These are phyloP conservation scores for Fraxinus nigra DNA, from an alignment of 305 asterid genomes.

Conservation along the genomic window DNA sequence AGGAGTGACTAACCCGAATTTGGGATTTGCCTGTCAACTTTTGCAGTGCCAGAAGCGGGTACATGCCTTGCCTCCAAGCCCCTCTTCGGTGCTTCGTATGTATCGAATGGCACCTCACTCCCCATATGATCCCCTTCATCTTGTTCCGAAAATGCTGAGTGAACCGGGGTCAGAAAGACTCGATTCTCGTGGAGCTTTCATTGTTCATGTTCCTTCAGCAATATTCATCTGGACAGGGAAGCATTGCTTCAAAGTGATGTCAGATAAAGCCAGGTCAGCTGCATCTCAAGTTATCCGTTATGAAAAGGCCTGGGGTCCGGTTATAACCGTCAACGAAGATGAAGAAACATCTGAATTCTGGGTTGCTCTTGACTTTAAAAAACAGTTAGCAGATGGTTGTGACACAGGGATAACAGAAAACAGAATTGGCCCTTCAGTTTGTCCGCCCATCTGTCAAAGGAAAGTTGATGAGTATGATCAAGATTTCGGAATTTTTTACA, in stretches of 20 bases:
- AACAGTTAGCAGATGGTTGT: slow-evolving; percentile 24
- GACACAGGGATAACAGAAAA: not conserved
- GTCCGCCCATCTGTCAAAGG: slow-evolving; percentile 30
- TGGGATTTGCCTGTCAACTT: slow-evolving; percentile 91
- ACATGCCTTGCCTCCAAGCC: slow-evolving; percentile 88
- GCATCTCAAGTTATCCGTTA: slow-evolving; percentile 77
- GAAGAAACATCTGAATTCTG: slow-evolving; percentile 74
- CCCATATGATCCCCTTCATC: slow-evolving; percentile 84
- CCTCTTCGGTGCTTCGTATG: slow-evolving; percentile 71
- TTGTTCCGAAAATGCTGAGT: slow-evolving; percentile 74
- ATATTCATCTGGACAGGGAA: slow-evolving; percentile 78
- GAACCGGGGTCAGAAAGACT: slow-evolving; percentile 62
- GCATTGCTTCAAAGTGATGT: slow-evolving; percentile 55
- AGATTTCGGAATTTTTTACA: slow-evolving; percentile 74
- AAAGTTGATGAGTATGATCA: slow-evolving; percentile 59
- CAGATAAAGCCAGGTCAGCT: slow-evolving; percentile 66
- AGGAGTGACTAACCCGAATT: slow-evolving; percentile 84
- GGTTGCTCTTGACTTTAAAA: slow-evolving; percentile 49
- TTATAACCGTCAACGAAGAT: slow-evolving; percentile 52
- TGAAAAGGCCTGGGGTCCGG: slow-evolving; percentile 67
- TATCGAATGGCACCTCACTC: slow-evolving; percentile 90
- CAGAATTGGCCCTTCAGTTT: not conserved
- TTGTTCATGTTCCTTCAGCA: slow-evolving; percentile 72
- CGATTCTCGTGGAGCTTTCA: slow-evolving; percentile 90
- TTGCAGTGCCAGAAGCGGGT: slow-evolving; percentile 88